Base-by-base conservation (phyloP, 2,329 filamentous ascomycete species). In the Akanthomyces lecanii region DNA sequence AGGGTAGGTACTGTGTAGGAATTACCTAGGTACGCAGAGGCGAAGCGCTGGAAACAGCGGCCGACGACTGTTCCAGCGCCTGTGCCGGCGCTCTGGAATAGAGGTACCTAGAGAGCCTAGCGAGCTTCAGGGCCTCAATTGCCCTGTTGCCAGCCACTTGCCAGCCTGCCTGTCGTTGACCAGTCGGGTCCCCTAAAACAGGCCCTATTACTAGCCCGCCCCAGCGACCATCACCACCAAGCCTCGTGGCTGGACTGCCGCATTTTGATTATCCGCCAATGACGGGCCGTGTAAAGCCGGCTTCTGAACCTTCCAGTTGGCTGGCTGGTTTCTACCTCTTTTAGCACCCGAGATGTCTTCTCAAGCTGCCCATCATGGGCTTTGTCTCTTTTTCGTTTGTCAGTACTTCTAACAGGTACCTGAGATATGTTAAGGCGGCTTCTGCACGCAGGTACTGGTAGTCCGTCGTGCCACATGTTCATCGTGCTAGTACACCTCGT, bases 221-320 rank as follows among this genome's bases (percentile, higher is more conserved):
- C 44, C 28, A 40, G 21, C 30, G 33, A 8, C n/a, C 48, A 38
- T 23, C 55, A 36, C 42, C 7, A 36, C 16, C 8, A 61, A 6
- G 36, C 25, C 38, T 14, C 28, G 54, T 33, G 54, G 54, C 54
- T 57, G 54, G 16, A 38, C n/a, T 40, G 44, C 16, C 48, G 58
- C 58, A 61, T 12, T n/a, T 36, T 44, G 50, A 61, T 61, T 61
- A 28, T 61, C 58, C 58, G 50, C 58, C 58, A 61, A 61, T 61
- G 48, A 47, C 21, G 18, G n/a, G 28, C 14, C 38, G 11, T 50
- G 36, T 18, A 45, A 42, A 18, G 48, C 23, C 57, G 18, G 23
- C 33, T 33, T 23, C 51, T 23, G 4, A 44, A 28, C 10, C 38
- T 42, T 25, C 30, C 11, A 21, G 16, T 42, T 53, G 33, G 30